These are phyloP conservation scores for Xylaria polymorpha DNA, from an alignment of 2,329 filamentous ascomycete genomes.

Conservation along the genomic window DNA sequence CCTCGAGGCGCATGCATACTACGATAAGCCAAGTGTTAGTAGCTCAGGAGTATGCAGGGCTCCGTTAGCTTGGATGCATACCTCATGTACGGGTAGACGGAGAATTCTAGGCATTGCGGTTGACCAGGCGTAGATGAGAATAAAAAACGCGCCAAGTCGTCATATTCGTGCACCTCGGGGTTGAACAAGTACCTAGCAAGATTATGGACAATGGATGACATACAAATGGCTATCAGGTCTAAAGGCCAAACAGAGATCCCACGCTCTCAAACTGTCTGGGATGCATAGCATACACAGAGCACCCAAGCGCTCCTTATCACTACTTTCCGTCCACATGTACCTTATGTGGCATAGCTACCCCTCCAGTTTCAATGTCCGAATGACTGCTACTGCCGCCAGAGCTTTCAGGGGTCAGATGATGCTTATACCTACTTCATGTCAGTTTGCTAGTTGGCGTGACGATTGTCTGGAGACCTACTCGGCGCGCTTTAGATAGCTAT, in stretches of 20 bases:
- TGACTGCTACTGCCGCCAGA: constrained; percentile 18
- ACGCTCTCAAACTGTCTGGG: constrained; percentile 14
- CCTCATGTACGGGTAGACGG: constrained; percentile 20
- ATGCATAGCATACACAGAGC: constrained; percentile 21
- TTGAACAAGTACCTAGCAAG: constrained; percentile 21
- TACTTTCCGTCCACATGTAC: constrained; percentile 16
- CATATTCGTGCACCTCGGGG: constrained; percentile 17
- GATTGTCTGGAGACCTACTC: constrained; percentile 41
- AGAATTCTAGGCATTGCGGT: constrained; percentile 18
- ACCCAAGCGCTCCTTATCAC: constrained; percentile 21
- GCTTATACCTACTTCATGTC: constrained; percentile 24
- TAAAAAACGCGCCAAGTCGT: constrained; percentile 19
- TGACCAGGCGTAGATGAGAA: constrained; percentile 19
- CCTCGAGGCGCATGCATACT: constrained; percentile 12
- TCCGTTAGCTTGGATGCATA: constrained; percentile 18
- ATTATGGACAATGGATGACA: constrained; percentile 14
- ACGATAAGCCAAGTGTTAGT: constrained; percentile 23
- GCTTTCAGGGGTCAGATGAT: constrained; percentile 14
- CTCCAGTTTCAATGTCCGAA: constrained; percentile 21
- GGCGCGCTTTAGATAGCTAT: constrained; percentile 39
- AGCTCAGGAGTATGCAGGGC: constrained; percentile 11
- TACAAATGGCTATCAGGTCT: constrained; percentile 22
- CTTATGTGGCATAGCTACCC: constrained; percentile 18
- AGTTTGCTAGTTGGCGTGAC: constrained; percentile 22
- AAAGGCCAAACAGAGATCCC: constrained; percentile 17